These are phyloP conservation scores for Exidia glandulosa DNA, from an alignment of 768 basidiomycete genomes.

Conservation along the genomic window DNA sequence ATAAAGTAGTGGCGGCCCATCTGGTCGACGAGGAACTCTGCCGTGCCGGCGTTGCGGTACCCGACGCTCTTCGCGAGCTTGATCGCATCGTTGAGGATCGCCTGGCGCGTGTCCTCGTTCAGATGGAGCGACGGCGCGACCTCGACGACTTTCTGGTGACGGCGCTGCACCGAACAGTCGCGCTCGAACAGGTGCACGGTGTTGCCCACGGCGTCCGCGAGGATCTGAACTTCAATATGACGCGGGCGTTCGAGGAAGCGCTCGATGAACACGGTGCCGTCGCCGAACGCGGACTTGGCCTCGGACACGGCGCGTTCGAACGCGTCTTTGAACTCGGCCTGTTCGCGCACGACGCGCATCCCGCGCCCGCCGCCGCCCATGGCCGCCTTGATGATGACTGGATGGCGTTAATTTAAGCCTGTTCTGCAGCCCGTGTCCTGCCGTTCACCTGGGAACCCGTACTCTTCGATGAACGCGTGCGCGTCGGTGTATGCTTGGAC, in stretches of 20 bases:
- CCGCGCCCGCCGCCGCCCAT: constrained; percentile 99
- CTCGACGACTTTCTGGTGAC: constrained; percentile 99
- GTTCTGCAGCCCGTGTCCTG: background rate
- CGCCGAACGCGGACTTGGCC: constrained; percentile 93
- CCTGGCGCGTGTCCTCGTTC: constrained; percentile 80
- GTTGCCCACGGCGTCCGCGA: constrained; percentile 88
- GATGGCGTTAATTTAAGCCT: constrained; percentile 6
- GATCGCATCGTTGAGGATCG: constrained; percentile 83
- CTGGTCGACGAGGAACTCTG: constrained; percentile 96
- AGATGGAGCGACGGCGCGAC: constrained; percentile 94
- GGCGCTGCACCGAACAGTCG: constrained; percentile 95
- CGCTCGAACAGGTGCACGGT: constrained; percentile 97
- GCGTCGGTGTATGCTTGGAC: constrained; percentile 73
- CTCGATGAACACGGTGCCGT: constrained; percentile 98
- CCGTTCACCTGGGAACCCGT: constrained; percentile 77
- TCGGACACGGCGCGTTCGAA: constrained; percentile 92
- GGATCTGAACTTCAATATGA: constrained; percentile 94
- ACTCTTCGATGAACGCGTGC: constrained; percentile 82
- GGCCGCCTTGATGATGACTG: constrained; percentile 98
- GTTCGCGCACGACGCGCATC: constrained; percentile 96
- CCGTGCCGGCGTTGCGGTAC: constrained; percentile 95
- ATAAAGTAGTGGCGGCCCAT: constrained; percentile 97
- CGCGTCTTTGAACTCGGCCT: constrained; percentile 77
- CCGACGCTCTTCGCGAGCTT: constrained; percentile 88
- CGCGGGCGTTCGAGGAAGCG: constrained; percentile 93